Percentiles rank a stretch among this genome's conserved stretches.
Evolutionary conservation across 805 yeast genomes (phyloP).

Genomic region (Metschnikowia lachancei): DNA sequence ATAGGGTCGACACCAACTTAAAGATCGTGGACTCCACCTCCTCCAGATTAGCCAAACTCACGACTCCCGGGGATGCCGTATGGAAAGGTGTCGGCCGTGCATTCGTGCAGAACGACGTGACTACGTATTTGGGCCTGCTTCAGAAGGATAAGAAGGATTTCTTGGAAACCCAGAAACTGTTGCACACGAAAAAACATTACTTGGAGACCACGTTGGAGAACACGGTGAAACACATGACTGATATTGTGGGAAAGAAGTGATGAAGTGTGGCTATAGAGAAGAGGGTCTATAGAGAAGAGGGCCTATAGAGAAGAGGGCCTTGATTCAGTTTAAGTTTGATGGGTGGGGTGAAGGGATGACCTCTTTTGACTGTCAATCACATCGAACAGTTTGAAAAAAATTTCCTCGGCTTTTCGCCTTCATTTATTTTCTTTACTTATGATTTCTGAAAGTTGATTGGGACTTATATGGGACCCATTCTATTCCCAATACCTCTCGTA

Average conservation of each 20-base stretch:
- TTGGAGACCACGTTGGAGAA: conserved; percentile 75
- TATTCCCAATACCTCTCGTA: too few species aligned
- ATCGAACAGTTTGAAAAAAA: too few species aligned
- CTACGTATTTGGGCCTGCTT: conserved; percentile 48
- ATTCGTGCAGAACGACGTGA: conserved; percentile 48
- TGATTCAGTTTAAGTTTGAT: too few species aligned
- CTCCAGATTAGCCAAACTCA: conserved; percentile 46
- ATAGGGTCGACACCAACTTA: conserved; percentile 47
- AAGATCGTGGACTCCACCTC: conserved; percentile 56
- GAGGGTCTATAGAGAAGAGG: too few species aligned
- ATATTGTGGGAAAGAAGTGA: conserved; percentile 31
- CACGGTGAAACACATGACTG: conserved; percentile 61
- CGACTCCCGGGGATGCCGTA: conserved; percentile 46
- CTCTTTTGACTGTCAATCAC: too few species aligned
- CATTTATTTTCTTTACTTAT: too few species aligned
- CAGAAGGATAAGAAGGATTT: conserved; percentile 51
- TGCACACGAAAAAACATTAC: conserved; percentile 68
- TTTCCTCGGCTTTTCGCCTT: too few species aligned
- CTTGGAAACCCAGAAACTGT: conserved; percentile 56
- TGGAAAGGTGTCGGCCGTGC: conserved; percentile 88
- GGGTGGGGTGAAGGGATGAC: too few species aligned
- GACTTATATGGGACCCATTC: too few species aligned
- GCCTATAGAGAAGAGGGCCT: too few species aligned
- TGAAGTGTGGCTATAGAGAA: not conserved
- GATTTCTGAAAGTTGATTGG: too few species aligned